Evolutionary conservation across 306 rosid genomes (phyloP).

Genomic region (Abrus pulchellus): DNA sequence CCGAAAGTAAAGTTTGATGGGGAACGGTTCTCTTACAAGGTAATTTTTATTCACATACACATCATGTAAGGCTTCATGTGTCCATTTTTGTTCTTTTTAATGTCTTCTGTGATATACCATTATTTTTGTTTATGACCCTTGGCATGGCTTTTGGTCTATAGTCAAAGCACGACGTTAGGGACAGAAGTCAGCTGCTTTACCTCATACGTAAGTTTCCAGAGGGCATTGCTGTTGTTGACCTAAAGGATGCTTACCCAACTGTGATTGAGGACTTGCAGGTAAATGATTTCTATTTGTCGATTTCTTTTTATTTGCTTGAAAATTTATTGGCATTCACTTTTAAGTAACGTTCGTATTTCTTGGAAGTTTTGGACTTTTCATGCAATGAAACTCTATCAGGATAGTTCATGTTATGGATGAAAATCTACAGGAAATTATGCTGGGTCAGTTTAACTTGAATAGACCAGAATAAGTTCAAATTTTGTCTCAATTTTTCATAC

Average conservation of each 20-base stretch:
- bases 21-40: slow-evolving; percentile 91
- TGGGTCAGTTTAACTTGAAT: background rate
- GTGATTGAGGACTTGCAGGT: slow-evolving; percentile 93
- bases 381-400: background rate
- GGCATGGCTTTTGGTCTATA: slow-evolving; percentile 54
- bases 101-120: background rate
- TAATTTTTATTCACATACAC: slow-evolving; percentile 39
- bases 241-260: slow-evolving; percentile 57
- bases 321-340: slow-evolving; percentile 1
- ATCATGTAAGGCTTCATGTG: background rate
- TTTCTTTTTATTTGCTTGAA: slow-evolving; percentile 5
- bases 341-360: slow-evolving; percentile 31
- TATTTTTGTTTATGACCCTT: slow-evolving; percentile 49
- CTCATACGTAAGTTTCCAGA: slow-evolving; percentile 84
- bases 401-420: background rate
- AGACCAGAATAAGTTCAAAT: background rate
- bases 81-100: slow-evolving; percentile 16
- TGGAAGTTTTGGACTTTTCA: background rate
- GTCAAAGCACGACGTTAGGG: slow-evolving; percentile 89
- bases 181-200: slow-evolving; percentile 75
- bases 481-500: background rate
- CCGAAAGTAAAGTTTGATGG: slow-evolving; percentile 92
- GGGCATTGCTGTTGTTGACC: slow-evolving; percentile 85
- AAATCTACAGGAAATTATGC: background rate
- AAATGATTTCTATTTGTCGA: background rate